Conservation (phyloP, 305 asterid genomes). For the Fraxinus angustifolia region DNA sequence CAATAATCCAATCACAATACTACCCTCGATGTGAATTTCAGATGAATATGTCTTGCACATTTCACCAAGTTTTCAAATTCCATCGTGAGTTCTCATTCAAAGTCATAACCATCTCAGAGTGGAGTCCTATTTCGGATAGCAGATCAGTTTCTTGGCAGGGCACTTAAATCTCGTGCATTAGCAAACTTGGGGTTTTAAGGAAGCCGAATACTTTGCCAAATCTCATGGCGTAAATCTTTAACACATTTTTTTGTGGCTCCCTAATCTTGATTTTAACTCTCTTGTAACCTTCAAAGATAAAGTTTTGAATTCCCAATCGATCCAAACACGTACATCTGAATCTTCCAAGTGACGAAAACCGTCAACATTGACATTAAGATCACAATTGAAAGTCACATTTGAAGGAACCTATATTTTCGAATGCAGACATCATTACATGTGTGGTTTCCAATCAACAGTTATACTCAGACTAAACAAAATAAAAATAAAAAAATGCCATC, state of each 20-base stretch:
- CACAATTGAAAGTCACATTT: neutral
- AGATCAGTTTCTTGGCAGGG: too few relatives aligned
- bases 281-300: too few relatives aligned
- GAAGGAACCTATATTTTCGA: neutral
- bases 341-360: neutral
- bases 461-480: neutral
- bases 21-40: neutral
- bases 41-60: neutral
- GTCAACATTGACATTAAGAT: too few relatives aligned
- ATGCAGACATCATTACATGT: neutral
- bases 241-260: neutral
- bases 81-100: neutral
- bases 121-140: neutral
- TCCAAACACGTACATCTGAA: neutral
- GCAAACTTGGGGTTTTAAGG: too few relatives aligned
- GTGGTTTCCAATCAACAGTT: neutral
- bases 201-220: too few relatives aligned
- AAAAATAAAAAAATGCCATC: neutral
- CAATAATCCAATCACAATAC: slow-evolving; percentile 1
- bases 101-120: neutral
- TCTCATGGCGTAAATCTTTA: too few relatives aligned
- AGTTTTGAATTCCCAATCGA: neutral
- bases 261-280: too few relatives aligned
- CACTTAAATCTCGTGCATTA: too few relatives aligned
- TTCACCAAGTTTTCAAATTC: neutral